Conservation (phyloP, 768 basidiomycete genomes). For the Russula lepida region DNA sequence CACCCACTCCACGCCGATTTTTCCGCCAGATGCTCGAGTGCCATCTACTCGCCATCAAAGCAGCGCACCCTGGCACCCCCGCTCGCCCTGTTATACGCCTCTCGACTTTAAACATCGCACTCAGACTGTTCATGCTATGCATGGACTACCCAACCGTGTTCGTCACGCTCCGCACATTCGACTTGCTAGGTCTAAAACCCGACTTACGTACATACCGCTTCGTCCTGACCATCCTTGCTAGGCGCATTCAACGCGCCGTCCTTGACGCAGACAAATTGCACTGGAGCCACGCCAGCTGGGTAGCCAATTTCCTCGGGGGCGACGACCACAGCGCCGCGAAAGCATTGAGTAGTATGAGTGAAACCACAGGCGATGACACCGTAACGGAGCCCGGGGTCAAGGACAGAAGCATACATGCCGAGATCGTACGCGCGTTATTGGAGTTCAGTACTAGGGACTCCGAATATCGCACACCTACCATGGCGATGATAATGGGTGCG, state of each 20-base stretch:
- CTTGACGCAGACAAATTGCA: no score
- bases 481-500: background rate
- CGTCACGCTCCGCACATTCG: conserved; percentile 12
- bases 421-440: background rate
- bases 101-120: conserved; percentile 17
- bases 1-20: conserved; percentile 8
- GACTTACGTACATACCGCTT: conserved; percentile 14
- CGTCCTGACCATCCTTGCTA: conserved; percentile 14
- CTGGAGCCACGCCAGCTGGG: background rate
- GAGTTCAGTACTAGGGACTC: background rate
- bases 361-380: background rate
- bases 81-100: background rate
- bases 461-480: background rate
- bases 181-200: conserved; percentile 3
- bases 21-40: conserved; percentile 21
- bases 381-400: background rate
- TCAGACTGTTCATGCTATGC: conserved; percentile 13
- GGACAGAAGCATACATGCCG: background rate
- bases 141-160: conserved; percentile 15
- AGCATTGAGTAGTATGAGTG: background rate
- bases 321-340: background rate
- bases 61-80: background rate
- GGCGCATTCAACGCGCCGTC: background rate
- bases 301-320: conserved; percentile 6
- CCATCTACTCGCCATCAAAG: background rate